Evolutionary conservation across 2,329 filamentous ascomycete genomes (phyloP).

Genomic region (Penicillium verrucosum): DNA sequence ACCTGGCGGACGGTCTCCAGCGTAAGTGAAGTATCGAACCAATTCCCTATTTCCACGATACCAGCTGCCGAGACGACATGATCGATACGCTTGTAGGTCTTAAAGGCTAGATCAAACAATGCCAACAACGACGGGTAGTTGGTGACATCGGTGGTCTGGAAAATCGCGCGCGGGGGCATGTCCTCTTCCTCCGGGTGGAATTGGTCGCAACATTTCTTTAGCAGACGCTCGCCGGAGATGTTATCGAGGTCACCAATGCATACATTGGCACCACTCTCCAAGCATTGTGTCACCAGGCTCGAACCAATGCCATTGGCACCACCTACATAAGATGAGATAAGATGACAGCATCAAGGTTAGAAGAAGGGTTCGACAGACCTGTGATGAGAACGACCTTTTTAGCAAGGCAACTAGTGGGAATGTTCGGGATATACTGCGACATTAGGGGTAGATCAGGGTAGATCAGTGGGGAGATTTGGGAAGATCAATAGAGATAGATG

Average conservation of each 20-base stretch:
- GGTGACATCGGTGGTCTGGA: conserved; percentile 47
- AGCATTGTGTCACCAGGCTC: conserved; percentile 40
- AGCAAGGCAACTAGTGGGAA: conserved; percentile 14
- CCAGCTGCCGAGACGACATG: conserved; percentile 51
- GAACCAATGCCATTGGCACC: conserved; percentile 48
- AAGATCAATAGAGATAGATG: not conserved
- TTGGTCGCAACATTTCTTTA: conserved; percentile 14
- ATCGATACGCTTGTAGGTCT: conserved; percentile 48
- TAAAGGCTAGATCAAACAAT: conserved; percentile 47
- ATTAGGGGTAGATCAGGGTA: conserved; percentile 11
- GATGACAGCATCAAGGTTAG: not conserved
- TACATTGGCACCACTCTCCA: conserved; percentile 40
- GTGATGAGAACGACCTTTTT: conserved; percentile 23
- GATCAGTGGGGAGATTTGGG: not conserved
- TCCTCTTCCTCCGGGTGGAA: conserved; percentile 16
- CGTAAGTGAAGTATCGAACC: conserved; percentile 46
- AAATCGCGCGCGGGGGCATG: conserved; percentile 29
- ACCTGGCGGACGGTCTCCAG: conserved; percentile 45
- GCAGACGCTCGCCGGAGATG: conserved; percentile 32
- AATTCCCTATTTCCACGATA: conserved; percentile 44
- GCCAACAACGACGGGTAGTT: conserved; percentile 46
- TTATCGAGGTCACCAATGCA: conserved; percentile 46
- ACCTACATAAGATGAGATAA: conserved; percentile 22
- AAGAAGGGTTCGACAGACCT: conserved; percentile 8
- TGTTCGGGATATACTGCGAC: conserved; percentile 20